A percentile compares a stretch with the other conserved stretches of the same genome.
Conservation (phyloP, 2,329 filamentous ascomycete species). For the Xylariaceae sp. region DNA sequence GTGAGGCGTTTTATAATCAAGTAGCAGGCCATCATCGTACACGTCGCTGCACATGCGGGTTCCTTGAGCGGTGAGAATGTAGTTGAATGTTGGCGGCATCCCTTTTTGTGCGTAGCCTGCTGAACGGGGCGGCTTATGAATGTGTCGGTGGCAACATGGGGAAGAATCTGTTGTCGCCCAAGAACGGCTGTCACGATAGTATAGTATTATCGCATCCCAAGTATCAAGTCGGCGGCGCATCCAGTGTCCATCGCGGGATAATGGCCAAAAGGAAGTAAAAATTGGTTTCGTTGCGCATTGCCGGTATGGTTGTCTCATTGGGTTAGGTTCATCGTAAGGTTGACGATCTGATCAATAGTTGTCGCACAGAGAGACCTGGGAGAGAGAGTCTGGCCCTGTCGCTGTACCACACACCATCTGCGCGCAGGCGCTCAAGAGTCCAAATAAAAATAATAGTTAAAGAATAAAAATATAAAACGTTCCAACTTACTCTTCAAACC, state of each 20-base stretch:
- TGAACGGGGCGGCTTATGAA: not conserved
- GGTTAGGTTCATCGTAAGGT: not conserved
- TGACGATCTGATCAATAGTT: not conserved
- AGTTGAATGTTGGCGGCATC: not conserved
- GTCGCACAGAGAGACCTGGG: slow-evolving; percentile 16
- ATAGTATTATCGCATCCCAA: not conserved
- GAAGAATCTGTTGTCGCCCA: not conserved
- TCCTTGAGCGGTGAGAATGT: not conserved
- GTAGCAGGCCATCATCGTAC: not conserved
- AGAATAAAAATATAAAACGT: slow-evolving; percentile 10
- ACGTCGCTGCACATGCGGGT: not conserved
- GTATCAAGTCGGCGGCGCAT: not conserved
- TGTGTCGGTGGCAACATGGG: not conserved
- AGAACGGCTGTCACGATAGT: not conserved
- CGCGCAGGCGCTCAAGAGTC: slow-evolving; percentile 11
- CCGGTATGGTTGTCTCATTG: not conserved
- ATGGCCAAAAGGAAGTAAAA: not conserved
- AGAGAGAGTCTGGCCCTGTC: slow-evolving; percentile 12
- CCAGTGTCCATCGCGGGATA: not conserved
- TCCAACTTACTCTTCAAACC: slow-evolving; percentile 4
- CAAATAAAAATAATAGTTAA: slow-evolving; percentile 2
- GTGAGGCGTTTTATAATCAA: not conserved
- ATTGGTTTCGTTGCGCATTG: not conserved
- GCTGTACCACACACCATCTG: slow-evolving; percentile 28
- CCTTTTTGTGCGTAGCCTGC: not conserved